phyloP scores from a whole-genome alignment of 2,329 filamentous ascomycete species.

The Verticillium longisporum region DNA sequence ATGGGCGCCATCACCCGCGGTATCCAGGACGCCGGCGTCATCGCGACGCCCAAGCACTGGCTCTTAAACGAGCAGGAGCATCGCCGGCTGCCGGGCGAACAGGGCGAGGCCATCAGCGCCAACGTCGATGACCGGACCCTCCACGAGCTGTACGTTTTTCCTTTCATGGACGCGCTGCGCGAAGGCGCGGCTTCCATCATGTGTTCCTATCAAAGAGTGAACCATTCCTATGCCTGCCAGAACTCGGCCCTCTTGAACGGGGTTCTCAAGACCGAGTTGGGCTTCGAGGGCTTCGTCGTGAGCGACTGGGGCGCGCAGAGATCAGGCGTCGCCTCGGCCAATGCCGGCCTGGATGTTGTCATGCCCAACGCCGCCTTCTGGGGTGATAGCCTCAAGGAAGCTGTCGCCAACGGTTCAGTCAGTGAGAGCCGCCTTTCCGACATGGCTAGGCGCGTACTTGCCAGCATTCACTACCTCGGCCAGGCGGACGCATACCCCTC shows the following conservation, averaged over 20 bases:
- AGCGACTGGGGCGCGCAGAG: constrained; percentile 64
- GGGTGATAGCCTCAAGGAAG: too few relatives aligned
- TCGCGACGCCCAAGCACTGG: constrained; percentile 54
- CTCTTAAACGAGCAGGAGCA: constrained; percentile 69
- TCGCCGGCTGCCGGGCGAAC: constrained; percentile 43
- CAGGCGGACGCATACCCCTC: too few relatives aligned
- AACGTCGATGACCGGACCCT: constrained; percentile 57
- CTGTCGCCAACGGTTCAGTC: too few relatives aligned
- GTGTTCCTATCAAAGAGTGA: constrained; percentile 63
- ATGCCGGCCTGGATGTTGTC: constrained; percentile 64
- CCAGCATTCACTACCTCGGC: too few relatives aligned
- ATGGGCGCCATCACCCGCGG: constrained; percentile 43
- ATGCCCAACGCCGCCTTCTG: too few relatives aligned
- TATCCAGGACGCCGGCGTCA: constrained; percentile 22
- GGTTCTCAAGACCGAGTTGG: constrained; percentile 55
- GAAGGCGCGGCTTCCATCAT: constrained; percentile 51
- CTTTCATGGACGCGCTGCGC: constrained; percentile 59
- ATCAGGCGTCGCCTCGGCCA: constrained; percentile 50
- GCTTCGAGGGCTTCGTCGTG: constrained; percentile 46
- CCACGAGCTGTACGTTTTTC: constrained; percentile 32
- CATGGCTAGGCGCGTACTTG: too few relatives aligned
- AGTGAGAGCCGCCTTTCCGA: too few relatives aligned
- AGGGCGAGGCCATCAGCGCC: constrained; percentile 39
- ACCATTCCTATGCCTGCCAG: constrained; percentile 64
- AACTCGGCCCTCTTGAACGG: constrained; percentile 63